Evolutionary conservation across 1,284 basidiomycete genomes (phyloP), one percentile per base, ranked within the genome.

Genomic region (Ceratobasidium sp.): DNA sequence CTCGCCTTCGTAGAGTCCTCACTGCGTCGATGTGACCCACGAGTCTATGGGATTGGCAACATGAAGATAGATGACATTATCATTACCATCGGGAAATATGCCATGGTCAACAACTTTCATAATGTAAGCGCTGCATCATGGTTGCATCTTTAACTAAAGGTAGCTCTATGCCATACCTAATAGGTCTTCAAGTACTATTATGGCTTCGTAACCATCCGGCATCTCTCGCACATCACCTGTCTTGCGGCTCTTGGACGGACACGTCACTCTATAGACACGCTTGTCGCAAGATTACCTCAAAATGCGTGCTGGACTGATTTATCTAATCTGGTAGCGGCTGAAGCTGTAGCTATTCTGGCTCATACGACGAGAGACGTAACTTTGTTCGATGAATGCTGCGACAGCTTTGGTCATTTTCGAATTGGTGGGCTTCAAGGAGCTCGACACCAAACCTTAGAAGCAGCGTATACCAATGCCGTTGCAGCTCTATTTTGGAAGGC

Each of bases 181-280:
- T n/a, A 61, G 58, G 20, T 61, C 9, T 61, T 61, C 58, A 61
- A 61, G 58, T 15, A 61, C 10, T 61, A 40, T 33, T 61, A 61
- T 33, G 58, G 58, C 0, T 61, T 61, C 39, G 3, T 40, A 12
- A 40, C 28, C 15, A 33, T 61, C 33, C 33, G 58, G 3, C 33
- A 61, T 61, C 58, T 61, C 7, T 10, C 39, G 28, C 28, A 61
- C 15, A 28, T 61, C 10, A 39, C 33, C 9, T 61, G 26, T 18
- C 28, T 61, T 20, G 28, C 28, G 15, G 26, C 33, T 20, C 58
- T 61, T 39, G 58, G 33, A 2, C 26, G 12, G 20, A 15, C 58
- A 20, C 26, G 28, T 51, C 12, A 51, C 6, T 6, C 13, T 40
- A 33, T 61, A 33, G 26, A 33, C 26, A 3, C 15, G 10, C 15